Conservation (phyloP, 805 yeast species). For the Candida vaughaniae region DNA sequence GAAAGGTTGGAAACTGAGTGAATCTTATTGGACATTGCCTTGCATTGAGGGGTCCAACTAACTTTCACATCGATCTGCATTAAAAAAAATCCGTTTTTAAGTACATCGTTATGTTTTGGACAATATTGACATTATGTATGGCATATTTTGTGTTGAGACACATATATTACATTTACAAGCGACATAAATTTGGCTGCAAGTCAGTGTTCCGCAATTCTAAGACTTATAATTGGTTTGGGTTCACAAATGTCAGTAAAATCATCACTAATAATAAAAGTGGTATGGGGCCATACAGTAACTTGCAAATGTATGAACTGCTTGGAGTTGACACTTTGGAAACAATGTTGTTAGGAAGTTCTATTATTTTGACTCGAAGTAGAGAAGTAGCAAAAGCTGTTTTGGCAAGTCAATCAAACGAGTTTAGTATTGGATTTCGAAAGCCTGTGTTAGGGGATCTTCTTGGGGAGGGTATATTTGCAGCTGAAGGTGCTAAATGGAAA, state of each 20-base stretch:
- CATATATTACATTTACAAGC: no score
- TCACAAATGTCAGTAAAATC: slow-evolving; percentile 2
- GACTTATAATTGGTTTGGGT: slow-evolving; percentile 6
- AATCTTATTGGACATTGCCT: no score
- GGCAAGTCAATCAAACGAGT: slow-evolving; percentile 35
- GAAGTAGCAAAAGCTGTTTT: slow-evolving; percentile 35
- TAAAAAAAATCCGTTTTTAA: no score
- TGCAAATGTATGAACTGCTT: not conserved
- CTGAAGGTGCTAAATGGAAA: slow-evolving; percentile 38
- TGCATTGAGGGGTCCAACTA: no score
- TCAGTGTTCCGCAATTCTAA: not conserved
- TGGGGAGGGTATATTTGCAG: slow-evolving; percentile 39
- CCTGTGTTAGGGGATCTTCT: slow-evolving; percentile 27
- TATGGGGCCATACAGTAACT: slow-evolving; percentile 2
- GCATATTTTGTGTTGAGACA: not conserved
- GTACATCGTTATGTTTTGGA: not conserved
- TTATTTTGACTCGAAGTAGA: slow-evolving; percentile 30
- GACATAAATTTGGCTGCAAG: not conserved
- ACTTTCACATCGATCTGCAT: no score
- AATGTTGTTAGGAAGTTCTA: slow-evolving; percentile 16
- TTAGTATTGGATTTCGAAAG: slow-evolving; percentile 30
- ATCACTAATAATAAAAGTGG: slow-evolving; percentile 7
- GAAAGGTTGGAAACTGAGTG: no score
- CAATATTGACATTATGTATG: not conserved
- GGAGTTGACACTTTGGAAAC: slow-evolving; percentile 16